These are phyloP conservation scores for Filobasidium wieringae DNA, from an alignment of 768 basidiomycete genomes.

Conservation along the genomic window DNA sequence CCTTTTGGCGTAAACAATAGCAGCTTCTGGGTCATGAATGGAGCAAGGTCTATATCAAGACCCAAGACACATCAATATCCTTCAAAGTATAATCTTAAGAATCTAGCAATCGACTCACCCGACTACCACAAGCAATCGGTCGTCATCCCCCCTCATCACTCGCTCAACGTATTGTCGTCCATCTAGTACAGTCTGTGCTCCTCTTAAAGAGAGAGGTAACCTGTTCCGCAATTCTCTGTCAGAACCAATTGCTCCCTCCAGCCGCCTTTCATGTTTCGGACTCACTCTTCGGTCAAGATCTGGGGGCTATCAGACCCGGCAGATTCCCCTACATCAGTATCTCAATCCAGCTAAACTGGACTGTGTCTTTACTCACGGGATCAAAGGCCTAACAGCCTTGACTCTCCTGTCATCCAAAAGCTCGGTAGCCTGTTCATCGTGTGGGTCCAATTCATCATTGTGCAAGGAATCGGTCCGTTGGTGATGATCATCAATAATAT, in stretches of 20 bases:
- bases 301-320: constrained; percentile 47
- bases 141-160: constrained; percentile 76
- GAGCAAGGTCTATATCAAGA: constrained; percentile 60
- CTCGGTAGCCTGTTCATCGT: constrained; percentile 33
- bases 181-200: constrained; percentile 66
- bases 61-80: neutral
- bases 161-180: constrained; percentile 68
- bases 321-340: constrained; percentile 3
- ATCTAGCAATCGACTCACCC: constrained; percentile 47
- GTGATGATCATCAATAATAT: neutral
- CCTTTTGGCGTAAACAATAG: constrained; percentile 71
- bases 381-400: constrained; percentile 71
- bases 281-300: constrained; percentile 75
- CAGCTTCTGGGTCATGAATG: constrained; percentile 77
- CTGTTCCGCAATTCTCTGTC: neutral
- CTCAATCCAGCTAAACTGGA: neutral
- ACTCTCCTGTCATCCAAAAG: constrained; percentile 80
- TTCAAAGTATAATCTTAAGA: neutral
- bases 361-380: constrained; percentile 45
- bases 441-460: neutral
- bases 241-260: neutral
- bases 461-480: too few relatives aligned
- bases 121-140: constrained; percentile 82
- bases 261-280: neutral
- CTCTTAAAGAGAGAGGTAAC: constrained; percentile 48